Evolutionary conservation across 2,329 filamentous ascomycete species (phyloP).

Genomic region (Beauveria sp.): DNA sequence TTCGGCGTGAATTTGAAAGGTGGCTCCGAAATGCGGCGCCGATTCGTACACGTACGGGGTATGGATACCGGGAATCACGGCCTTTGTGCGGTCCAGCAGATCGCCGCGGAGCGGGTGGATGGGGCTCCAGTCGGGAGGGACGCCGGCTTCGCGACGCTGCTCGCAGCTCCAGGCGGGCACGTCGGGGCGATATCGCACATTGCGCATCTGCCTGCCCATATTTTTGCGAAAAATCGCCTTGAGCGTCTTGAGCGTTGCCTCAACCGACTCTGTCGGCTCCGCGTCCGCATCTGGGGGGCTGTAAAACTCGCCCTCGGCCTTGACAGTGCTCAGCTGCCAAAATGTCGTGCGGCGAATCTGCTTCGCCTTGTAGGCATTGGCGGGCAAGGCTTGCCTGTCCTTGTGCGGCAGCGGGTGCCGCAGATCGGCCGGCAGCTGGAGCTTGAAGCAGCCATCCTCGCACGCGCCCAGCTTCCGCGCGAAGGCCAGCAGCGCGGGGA

Average conservation of each 20-base stretch:
- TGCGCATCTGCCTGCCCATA: constrained; percentile 28
- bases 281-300: constrained; percentile 18
- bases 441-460: constrained; percentile 32
- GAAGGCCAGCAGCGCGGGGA: constrained; percentile 27
- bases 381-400: constrained; percentile 21
- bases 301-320: constrained; percentile 26
- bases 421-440: constrained; percentile 25
- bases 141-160: constrained; percentile 28
- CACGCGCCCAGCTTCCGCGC: constrained; percentile 24
- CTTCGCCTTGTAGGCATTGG: constrained; percentile 30
- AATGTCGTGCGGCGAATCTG: constrained; percentile 28
- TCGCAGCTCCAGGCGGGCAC: constrained; percentile 30
- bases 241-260: constrained; percentile 25
- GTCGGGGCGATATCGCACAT: constrained; percentile 31
- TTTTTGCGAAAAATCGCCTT: constrained; percentile 29
- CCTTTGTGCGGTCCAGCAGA: constrained; percentile 28
- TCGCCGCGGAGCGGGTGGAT: constrained; percentile 31
- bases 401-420: constrained; percentile 26
- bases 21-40: constrained; percentile 30
- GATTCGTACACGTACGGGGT: constrained; percentile 35
- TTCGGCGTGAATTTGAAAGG: constrained; percentile 34
- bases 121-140: constrained; percentile 26
- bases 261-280: constrained; percentile 19
- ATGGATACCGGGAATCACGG: constrained; percentile 32
- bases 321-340: constrained; percentile 30